Conservation (phyloP, 2,329 filamentous ascomycete genomes). For the Trichoderma atrobrunneum region DNA sequence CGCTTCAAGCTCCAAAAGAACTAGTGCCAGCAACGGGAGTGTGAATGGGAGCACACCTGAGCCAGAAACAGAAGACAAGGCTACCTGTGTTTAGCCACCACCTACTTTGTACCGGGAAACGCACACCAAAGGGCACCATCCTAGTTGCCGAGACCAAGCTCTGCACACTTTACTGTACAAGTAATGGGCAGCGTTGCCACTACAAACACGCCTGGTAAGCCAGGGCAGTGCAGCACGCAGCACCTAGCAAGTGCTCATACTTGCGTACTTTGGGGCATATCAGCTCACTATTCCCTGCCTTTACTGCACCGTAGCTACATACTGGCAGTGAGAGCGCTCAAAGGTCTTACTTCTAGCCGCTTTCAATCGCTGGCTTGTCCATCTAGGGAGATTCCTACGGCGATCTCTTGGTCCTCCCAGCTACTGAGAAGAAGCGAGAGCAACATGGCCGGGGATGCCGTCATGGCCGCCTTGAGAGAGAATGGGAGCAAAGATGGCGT, state of each 20-base stretch:
- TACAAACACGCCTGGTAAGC: background rate
- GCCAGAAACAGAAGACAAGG: background rate
- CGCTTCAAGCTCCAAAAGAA: background rate
- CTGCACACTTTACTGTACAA: background rate
- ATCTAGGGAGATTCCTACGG: background rate
- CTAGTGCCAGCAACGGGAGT: background rate
- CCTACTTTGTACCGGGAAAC: background rate
- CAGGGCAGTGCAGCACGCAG: background rate
- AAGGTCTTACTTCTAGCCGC: background rate
- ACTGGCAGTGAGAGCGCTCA: background rate
- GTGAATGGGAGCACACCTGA: background rate
- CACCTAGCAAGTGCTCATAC: background rate
- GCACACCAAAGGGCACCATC: background rate
- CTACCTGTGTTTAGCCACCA: background rate
- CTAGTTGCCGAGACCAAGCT: background rate
- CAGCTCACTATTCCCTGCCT: conserved; percentile 6
- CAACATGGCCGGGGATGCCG: background rate
- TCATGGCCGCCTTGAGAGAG: background rate
- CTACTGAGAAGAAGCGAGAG: conserved; percentile 3
- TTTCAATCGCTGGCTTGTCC: background rate
- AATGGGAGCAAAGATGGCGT: background rate
- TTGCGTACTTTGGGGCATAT: background rate
- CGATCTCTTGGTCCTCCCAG: background rate
- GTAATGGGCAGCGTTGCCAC: background rate
- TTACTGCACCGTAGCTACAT: background rate